Conservation (phyloP, 495 filamentous ascomycete species). For the Staphylotrichum longicolle region DNA sequence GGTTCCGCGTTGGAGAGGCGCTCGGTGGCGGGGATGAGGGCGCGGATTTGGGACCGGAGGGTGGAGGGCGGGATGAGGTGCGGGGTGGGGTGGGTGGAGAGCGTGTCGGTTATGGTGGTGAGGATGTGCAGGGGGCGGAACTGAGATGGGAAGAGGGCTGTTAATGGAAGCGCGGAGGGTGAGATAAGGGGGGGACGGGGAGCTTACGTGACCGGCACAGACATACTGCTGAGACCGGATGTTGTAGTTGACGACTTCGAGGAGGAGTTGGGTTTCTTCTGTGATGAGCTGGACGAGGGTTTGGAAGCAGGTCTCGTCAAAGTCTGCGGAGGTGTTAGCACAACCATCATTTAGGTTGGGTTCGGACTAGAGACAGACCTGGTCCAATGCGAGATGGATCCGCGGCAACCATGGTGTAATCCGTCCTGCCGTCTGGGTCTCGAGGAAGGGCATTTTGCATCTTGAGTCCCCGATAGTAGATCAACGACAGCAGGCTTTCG, state of each 20-base stretch:
- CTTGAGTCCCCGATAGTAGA: constrained; percentile 91
- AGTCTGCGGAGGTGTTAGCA: constrained; percentile 62
- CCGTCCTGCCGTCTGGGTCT: constrained; percentile 79
- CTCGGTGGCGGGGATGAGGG: too few relatives aligned
- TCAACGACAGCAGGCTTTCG: constrained; percentile 88
- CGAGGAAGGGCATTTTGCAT: constrained; percentile 97
- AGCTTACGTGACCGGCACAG: constrained; percentile 71
- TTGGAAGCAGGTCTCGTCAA: constrained; percentile 84
- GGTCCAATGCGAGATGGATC: constrained; percentile 74
- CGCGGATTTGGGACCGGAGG: too few relatives aligned
- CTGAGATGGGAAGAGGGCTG: constrained; percentile 53
- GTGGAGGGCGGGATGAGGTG: constrained; percentile 56
- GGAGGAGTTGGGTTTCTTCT: constrained; percentile 78
- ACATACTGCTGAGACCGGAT: constrained; percentile 95
- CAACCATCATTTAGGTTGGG: background rate
- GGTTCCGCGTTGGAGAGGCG: constrained; percentile 61
- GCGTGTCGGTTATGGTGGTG: background rate
- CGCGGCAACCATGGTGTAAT: constrained; percentile 93
- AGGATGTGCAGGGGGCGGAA: background rate
- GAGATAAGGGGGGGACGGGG: constrained; percentile 81
- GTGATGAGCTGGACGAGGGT: constrained; percentile 85
- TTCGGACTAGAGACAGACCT: background rate
- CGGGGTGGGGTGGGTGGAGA: background rate
- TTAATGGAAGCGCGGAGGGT: constrained; percentile 83
- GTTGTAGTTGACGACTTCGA: constrained; percentile 97